Percentiles rank a stretch among this genome's conserved stretches.
Conservation (phyloP, 176 grass and related monocot genomes). For the Echinochloa phyllopogon region DNA sequence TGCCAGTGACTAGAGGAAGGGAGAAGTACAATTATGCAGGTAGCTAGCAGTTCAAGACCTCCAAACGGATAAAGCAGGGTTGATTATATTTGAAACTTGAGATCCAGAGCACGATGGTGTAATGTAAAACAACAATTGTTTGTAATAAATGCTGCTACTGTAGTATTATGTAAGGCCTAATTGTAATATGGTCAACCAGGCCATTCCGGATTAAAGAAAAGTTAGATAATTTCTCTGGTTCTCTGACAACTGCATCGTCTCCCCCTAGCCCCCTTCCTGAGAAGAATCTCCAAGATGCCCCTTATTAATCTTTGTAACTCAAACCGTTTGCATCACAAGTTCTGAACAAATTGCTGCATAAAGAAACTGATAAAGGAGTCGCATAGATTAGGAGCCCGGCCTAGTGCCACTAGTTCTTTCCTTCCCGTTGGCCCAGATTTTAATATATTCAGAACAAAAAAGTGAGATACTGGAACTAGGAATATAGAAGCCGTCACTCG, state of each 20-base stretch:
- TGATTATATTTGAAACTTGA: conserved; percentile 15
- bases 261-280: background rate
- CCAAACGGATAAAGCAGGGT: background rate
- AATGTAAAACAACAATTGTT: background rate
- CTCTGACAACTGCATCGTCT: conserved; percentile 37
- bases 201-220: conserved; percentile 4
- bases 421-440: background rate
- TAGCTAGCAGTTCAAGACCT: background rate
- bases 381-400: background rate
- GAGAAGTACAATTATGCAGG: background rate
- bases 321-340: conserved; percentile 24
- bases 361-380: background rate
- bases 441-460: background rate
- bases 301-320: background rate
- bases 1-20: background rate
- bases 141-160: background rate
- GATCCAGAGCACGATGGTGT: conserved; percentile 9
- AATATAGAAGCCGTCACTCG: background rate
- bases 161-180: background rate
- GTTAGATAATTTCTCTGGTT: background rate
- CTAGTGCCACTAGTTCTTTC: background rate
- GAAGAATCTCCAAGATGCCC: conserved; percentile 28
- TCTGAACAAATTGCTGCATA: background rate
- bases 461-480: background rate
- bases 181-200: conserved; percentile 11